Evolutionary conservation across 345 rosid species (phyloP).

Genomic region (Streptanthus diversifolius): DNA sequence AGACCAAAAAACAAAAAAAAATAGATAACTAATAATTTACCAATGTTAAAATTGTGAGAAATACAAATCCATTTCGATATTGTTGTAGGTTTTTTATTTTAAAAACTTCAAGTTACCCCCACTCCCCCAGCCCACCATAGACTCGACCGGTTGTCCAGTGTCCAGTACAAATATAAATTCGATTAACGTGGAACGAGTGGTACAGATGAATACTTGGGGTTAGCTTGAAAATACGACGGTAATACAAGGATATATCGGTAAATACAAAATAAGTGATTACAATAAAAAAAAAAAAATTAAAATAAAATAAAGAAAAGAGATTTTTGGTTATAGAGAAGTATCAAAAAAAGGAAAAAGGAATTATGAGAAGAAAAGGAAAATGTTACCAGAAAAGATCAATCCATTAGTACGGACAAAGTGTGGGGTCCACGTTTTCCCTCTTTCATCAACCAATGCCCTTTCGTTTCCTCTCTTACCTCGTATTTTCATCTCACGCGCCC

Average conservation of each 20-base stretch:
- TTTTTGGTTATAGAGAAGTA: conserved; percentile 14
- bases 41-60: too few species aligned
- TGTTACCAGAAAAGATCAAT: conserved; percentile 85
- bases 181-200: conserved; percentile 3
- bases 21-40: too few species aligned
- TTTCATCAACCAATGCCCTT: conserved; percentile 42
- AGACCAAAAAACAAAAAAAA: too few species aligned
- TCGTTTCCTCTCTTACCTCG: conserved; percentile 34
- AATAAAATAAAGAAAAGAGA: not conserved
- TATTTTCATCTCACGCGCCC: conserved; percentile 39
- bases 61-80: too few species aligned
- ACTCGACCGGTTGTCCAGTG: not conserved
- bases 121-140: too few species aligned
- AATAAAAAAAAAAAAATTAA: not conserved
- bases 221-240: not conserved
- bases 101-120: too few species aligned
- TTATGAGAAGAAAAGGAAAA: conserved; percentile 74
- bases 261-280: conserved; percentile 5
- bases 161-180: not conserved
- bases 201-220: not conserved
- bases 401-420: conserved; percentile 73
- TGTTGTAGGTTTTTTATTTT: too few species aligned
- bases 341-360: conserved; percentile 68
- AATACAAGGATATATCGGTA: not conserved
- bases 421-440: conserved; percentile 54